Percentiles rank a stretch among this genome's conserved stretches.
These are phyloP conservation scores for Pythium oligandrum DNA, from an alignment of 352 stramenopile species.

Conservation along the genomic window DNA sequence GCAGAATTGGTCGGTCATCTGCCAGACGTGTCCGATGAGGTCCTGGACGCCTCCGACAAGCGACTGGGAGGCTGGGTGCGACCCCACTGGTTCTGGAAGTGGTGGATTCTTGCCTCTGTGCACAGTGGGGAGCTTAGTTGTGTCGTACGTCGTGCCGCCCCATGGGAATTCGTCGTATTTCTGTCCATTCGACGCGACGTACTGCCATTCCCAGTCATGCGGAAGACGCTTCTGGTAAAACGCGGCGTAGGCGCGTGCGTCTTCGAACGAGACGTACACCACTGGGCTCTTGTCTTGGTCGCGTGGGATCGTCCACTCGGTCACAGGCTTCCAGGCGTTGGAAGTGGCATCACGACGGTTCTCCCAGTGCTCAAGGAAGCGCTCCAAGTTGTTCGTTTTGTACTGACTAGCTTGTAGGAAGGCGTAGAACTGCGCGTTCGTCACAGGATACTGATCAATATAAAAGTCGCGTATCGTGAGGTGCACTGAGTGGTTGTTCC, in stretches of 20 bases:
- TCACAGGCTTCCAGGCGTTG: slow-evolving; percentile 10
- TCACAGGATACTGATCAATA: slow-evolving; percentile 73
- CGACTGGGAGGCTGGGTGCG: slow-evolving; percentile 40
- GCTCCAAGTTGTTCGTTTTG: slow-evolving; percentile 36
- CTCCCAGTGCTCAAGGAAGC: slow-evolving; percentile 74
- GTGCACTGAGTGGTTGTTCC: slow-evolving; percentile 64
- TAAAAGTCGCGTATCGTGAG: slow-evolving; percentile 67
- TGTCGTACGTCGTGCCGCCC: slow-evolving; percentile 34
- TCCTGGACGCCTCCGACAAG: slow-evolving; percentile 55
- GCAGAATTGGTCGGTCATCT: slow-evolving; percentile 85
- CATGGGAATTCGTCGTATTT: slow-evolving; percentile 60
- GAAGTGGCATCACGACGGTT: slow-evolving; percentile 25
- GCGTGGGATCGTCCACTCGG: slow-evolving; percentile 42
- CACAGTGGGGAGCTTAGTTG: slow-evolving; percentile 15
- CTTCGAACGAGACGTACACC: slow-evolving; percentile 70
- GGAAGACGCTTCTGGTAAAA: slow-evolving; percentile 75
- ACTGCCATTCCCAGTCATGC: slow-evolving; percentile 87
- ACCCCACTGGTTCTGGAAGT: slow-evolving; percentile 40
- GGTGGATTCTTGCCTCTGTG: slow-evolving; percentile 37
- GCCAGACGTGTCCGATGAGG: slow-evolving; percentile 78
- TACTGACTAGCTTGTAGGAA: slow-evolving; percentile 64
- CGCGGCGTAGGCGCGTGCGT: slow-evolving; percentile 57
- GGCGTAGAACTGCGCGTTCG: slow-evolving; percentile 56
- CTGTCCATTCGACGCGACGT: slow-evolving; percentile 67
- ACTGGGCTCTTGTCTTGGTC: slow-evolving; percentile 54